Evolutionary conservation across 768 basidiomycete species (phyloP).

Genomic region (Candolleomyces eurysporus): DNA sequence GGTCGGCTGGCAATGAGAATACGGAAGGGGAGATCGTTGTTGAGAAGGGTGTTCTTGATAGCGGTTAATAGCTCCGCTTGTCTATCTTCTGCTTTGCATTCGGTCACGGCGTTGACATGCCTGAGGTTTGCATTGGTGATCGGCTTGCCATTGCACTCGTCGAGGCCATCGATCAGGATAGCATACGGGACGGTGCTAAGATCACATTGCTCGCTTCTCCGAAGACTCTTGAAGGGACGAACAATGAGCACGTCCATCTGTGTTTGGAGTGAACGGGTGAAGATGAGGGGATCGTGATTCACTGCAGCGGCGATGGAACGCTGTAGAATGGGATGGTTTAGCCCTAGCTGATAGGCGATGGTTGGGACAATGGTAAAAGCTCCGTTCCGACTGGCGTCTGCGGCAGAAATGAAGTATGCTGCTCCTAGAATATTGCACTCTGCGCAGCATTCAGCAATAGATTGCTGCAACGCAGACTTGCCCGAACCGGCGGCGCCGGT

Average conservation of each 20-base stretch:
- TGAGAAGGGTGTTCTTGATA: neutral
- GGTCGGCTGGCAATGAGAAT: constrained; percentile 4
- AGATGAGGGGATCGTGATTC: neutral
- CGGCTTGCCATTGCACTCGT: neutral
- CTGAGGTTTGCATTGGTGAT: too few species aligned
- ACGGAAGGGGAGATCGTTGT: neutral
- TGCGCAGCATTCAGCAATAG: neutral
- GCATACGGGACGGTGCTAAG: neutral
- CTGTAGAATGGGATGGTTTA: neutral
- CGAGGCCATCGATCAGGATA: constrained; percentile 7
- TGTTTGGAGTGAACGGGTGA: neutral
- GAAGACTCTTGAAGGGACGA: too few species aligned
- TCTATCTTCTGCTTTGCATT: neutral
- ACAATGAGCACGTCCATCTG: constrained; percentile 1
- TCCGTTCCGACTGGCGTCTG: neutral
- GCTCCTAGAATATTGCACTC: neutral
- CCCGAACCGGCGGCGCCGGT: constrained; percentile 4
- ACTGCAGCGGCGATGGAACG: neutral
- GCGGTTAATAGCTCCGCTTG: neutral
- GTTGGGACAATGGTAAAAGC: neutral
- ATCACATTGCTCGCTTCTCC: too few species aligned
- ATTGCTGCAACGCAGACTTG: neutral
- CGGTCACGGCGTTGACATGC: too few species aligned
- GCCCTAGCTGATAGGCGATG: constrained; percentile 2
- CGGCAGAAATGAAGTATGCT: neutral